phyloP scores from a whole-genome alignment of 768 basidiomycete genomes.

The Lactarius akahatsu region DNA sequence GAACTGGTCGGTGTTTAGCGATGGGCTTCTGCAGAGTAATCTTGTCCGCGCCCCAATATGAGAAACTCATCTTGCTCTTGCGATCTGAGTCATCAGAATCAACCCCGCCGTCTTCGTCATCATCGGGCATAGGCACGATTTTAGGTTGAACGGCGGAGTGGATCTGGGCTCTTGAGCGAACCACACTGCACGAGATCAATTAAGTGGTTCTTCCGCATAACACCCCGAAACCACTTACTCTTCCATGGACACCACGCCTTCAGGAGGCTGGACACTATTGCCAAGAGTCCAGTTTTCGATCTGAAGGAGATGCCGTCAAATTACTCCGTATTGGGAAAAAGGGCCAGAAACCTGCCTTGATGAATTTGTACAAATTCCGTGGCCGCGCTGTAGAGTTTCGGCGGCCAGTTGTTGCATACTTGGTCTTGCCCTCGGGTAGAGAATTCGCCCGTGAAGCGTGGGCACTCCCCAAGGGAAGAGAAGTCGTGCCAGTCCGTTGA shows the following conservation, averaged over 20 bases:
- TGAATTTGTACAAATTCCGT: slow-evolving; percentile 89
- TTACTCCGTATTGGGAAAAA: slow-evolving; percentile 21
- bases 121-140: slow-evolving; percentile 68
- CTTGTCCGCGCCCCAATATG: slow-evolving; percentile 92
- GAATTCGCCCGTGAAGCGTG: slow-evolving; percentile 71
- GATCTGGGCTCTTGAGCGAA: slow-evolving; percentile 64
- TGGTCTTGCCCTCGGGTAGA: slow-evolving; percentile 81
- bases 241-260: slow-evolving; percentile 87
- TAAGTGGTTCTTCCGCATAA: slow-evolving; percentile 17
- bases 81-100: slow-evolving; percentile 86
- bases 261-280: slow-evolving; percentile 68
- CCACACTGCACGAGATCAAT: slow-evolving; percentile 49
- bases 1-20: slow-evolving; percentile 46
- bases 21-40: slow-evolving; percentile 81
- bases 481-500: slow-evolving; percentile 87
- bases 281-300: slow-evolving; percentile 88
- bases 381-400: slow-evolving; percentile 76
- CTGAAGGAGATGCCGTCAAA: slow-evolving; percentile 38
- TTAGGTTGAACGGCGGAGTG: slow-evolving; percentile 57
- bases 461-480: slow-evolving; percentile 68
- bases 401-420: slow-evolving; percentile 80
- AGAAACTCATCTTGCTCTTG: slow-evolving; percentile 93
- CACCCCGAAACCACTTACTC: slow-evolving; percentile 56
- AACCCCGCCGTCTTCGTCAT: slow-evolving; percentile 53
- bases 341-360: slow-evolving; percentile 59